Evolutionary conservation across 2,329 filamentous ascomycete genomes (phyloP).

Genomic region (Colletotrichum cordylinicola): DNA sequence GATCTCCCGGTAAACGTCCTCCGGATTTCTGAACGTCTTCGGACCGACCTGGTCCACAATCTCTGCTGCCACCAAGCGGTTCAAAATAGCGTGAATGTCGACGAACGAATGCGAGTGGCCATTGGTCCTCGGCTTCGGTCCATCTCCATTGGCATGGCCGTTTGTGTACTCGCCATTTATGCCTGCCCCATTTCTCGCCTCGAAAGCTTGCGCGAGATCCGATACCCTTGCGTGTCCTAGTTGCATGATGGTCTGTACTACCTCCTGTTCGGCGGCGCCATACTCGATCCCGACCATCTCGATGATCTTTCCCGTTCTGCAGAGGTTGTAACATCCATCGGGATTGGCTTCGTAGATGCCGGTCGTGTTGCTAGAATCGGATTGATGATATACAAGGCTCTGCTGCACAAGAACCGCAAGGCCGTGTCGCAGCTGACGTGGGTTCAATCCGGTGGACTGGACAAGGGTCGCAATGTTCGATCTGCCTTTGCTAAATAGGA

Average conservation of each 20-base stretch:
- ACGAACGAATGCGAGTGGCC: slow-evolving; percentile 45
- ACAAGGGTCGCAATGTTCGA: slow-evolving; percentile 73
- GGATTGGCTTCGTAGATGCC: slow-evolving; percentile 87
- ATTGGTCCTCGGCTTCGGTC: slow-evolving; percentile 38
- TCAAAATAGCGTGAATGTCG: slow-evolving; percentile 56
- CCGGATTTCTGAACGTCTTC: slow-evolving; percentile 63
- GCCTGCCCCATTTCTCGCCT: slow-evolving; percentile 4
- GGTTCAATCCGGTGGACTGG: slow-evolving; percentile 74
- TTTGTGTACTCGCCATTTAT: slow-evolving; percentile 28
- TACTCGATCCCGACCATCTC: slow-evolving; percentile 76
- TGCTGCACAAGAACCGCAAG: slow-evolving; percentile 88
- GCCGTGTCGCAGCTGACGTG: slow-evolving; percentile 80
- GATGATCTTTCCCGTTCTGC: slow-evolving; percentile 82
- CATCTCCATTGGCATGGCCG: slow-evolving; percentile 32
- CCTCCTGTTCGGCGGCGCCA: slow-evolving; percentile 74
- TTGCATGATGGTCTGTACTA: slow-evolving; percentile 77
- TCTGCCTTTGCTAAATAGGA: slow-evolving; percentile 80
- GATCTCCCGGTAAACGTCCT: slow-evolving; percentile 67
- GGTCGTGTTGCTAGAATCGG: slow-evolving; percentile 63
- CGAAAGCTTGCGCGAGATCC: slow-evolving; percentile 71
- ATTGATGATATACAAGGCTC: slow-evolving; percentile 79
- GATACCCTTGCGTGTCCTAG: slow-evolving; percentile 78
- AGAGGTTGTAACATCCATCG: slow-evolving; percentile 79
- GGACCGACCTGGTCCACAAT: slow-evolving; percentile 69
- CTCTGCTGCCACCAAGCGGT: slow-evolving; percentile 66